A percentile compares a stretch with the other conserved stretches of the same genome.
Evolutionary conservation across 2,329 filamentous ascomycete species (phyloP).

Genomic region (Ramularia collo-cygni): DNA sequence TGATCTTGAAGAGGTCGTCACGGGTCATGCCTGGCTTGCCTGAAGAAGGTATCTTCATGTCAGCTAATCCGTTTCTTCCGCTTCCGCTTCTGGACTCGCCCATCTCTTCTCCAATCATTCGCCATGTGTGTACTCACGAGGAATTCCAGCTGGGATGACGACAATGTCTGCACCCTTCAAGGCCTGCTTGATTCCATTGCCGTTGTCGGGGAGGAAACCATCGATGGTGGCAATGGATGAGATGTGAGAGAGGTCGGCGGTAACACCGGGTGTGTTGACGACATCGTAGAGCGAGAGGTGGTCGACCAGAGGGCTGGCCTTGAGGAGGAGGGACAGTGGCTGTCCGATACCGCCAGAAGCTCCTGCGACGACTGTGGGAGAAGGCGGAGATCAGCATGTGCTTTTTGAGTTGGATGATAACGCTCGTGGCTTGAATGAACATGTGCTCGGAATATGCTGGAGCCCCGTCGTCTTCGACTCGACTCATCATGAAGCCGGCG

Average conservation of each 20-base stretch:
- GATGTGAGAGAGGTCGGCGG: conserved; percentile 95
- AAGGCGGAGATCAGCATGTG: too few species aligned
- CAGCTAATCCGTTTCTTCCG: conserved; percentile 16
- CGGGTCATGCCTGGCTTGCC: conserved; percentile 99
- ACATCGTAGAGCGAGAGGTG: conserved; percentile 99
- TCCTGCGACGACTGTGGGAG: conserved; percentile 67
- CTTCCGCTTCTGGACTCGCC: not conserved
- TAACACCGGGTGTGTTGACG: conserved; percentile 95
- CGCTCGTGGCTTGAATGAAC: too few species aligned
- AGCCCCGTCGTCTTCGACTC: too few species aligned
- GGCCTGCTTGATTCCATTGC: conserved; percentile 71
- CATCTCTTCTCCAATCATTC: not conserved
- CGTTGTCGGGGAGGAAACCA: conserved; percentile 77
- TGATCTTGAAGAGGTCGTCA: conserved; percentile 99
- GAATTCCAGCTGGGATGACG: conserved; percentile 96
- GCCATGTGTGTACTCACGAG: conserved; percentile 51
- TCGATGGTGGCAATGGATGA: conserved; percentile 80
- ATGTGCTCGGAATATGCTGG: too few species aligned
- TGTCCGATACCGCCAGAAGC: conserved; percentile 98
- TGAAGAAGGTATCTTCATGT: conserved; percentile 33
- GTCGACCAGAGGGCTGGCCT: conserved; percentile 78
- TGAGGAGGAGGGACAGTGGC: conserved; percentile 94
- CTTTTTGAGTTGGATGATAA: too few species aligned
- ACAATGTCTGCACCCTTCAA: conserved; percentile 93
- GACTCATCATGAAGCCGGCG: too few species aligned